These are phyloP conservation scores for Chaetomium fimeti DNA, from an alignment of 495 filamentous ascomycete species.

Conservation along the genomic window DNA sequence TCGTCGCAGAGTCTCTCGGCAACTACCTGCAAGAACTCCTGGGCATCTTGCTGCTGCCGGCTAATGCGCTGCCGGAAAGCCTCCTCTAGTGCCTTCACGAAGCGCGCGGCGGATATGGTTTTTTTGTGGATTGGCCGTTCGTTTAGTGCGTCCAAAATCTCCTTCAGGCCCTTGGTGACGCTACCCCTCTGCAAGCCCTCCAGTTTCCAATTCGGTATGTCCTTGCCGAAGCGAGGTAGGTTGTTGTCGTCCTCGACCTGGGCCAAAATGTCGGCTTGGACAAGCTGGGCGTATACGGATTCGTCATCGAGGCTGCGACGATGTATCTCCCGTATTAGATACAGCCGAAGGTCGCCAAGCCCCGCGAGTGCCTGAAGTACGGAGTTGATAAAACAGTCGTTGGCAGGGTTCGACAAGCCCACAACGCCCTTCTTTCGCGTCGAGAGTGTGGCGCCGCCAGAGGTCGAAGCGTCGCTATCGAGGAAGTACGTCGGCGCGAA, in stretches of 20 bases:
- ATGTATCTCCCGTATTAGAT: conserved; percentile 84
- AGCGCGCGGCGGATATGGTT: conserved; percentile 80
- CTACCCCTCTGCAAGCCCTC: conserved; percentile 73
- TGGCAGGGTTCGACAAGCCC: conserved; percentile 85
- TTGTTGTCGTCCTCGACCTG: conserved; percentile 17
- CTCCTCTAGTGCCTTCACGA: conserved; percentile 75
- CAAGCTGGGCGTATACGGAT: conserved; percentile 63
- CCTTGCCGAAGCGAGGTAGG: conserved; percentile 37
- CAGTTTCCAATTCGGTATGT: conserved; percentile 61
- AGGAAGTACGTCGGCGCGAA: conserved; percentile 94
- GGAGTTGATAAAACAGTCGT: conserved; percentile 99
- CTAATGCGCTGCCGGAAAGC: conserved; percentile 89
- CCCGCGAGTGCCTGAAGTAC: conserved; percentile 94
- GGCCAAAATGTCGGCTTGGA: conserved; percentile 41
- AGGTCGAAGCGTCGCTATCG: conserved; percentile 64
- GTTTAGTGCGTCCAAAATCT: conserved; percentile 88
- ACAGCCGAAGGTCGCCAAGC: conserved; percentile 83
- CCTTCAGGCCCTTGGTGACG: conserved; percentile 86
- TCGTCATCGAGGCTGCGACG: conserved; percentile 73
- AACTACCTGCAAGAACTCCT: conserved; percentile 93
- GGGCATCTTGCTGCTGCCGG: conserved; percentile 95
- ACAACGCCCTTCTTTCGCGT: conserved; percentile 84
- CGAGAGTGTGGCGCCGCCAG: conserved; percentile 35
- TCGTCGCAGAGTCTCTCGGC: conserved; percentile 90
- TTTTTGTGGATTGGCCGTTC: conserved; percentile 92